Base-by-base conservation (phyloP, 192 early-diverging fungal genomes). In the Coemansia umbellata region DNA sequence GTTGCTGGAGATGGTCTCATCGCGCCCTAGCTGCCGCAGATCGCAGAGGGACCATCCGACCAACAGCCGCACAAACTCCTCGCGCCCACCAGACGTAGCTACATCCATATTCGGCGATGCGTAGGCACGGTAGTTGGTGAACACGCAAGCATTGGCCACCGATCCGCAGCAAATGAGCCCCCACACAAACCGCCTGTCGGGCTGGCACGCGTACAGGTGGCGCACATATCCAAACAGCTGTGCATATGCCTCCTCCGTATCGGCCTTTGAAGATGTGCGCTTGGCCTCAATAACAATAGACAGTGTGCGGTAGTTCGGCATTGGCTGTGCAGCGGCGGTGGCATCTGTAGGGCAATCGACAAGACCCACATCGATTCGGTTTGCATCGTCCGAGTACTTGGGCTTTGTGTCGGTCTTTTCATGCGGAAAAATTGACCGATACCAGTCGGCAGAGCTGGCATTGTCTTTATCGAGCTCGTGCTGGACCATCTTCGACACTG, bases 111-210 rank as follows among this genome's bases (percentile, higher is more conserved):
- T 11, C 13, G 8, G 5, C 0, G 63, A 66, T 5, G 36, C 21
- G 10, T 31, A 27, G 5, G 47, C 15, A 9, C 37, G 45, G 35
- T 53, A 31, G 42, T 47, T 18, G 22, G 14, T 28, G 2, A 58
- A 28, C 1, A 66, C 14, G 17, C 50, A 49, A 0, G 40, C 51
- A 2, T 19, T 23, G 1, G 41, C 54, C 3, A 23, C 9, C 5
- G 55, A 54, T 3, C 27, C 60, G 31, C 50, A 62, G 4, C 42
- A 8, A 4, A 51, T 54, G 2, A 69, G 51, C 8, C 67, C 67
- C 60, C 67, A 70, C 23, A 41, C 7, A 18, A 59, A 58, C 13
- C 39, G 31, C 5, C 55, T 54, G 51, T 44, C 31, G 10, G 18
- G 23, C 47, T 63, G 60, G 3, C 31, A 26, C 1, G 33, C 23